Evolutionary conservation across 2,329 filamentous ascomycete species (phyloP).

Genomic region (Alternaria sp.): DNA sequence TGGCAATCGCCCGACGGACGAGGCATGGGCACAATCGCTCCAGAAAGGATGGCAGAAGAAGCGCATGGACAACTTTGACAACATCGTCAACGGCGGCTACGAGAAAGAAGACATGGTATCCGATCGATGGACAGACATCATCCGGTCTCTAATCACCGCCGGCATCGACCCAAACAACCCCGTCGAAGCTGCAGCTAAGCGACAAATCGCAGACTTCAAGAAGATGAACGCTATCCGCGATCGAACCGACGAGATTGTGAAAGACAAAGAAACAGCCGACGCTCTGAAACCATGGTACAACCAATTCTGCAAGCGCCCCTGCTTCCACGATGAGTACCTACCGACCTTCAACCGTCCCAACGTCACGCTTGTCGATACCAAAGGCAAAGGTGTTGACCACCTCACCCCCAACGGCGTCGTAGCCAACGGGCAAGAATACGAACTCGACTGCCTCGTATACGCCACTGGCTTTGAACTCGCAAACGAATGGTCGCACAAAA

Average conservation of each 20-base stretch:
- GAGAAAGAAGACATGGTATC: constrained; percentile 51
- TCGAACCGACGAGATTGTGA: constrained; percentile 60
- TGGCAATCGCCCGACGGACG: constrained; percentile 27
- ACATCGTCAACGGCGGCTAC: constrained; percentile 43
- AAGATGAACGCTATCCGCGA: constrained; percentile 54
- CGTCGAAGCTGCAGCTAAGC: not conserved
- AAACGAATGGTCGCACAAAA: constrained; percentile 37
- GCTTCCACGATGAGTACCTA: constrained; percentile 67
- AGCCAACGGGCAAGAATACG: constrained; percentile 56
- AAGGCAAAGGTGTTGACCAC: constrained; percentile 59
- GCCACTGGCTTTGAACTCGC: constrained; percentile 54
- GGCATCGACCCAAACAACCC: constrained; percentile 9
- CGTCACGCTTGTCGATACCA: constrained; percentile 66
- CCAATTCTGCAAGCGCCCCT: constrained; percentile 68
- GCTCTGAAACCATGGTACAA: constrained; percentile 66
- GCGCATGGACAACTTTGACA: constrained; percentile 55
- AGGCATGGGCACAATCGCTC: constrained; percentile 18
- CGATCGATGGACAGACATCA: constrained; percentile 57
- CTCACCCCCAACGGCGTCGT: constrained; percentile 53
- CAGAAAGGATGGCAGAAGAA: constrained; percentile 54
- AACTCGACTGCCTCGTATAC: constrained; percentile 56
- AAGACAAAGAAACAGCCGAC: constrained; percentile 58
- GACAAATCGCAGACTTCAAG: constrained; percentile 40
- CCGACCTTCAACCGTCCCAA: constrained; percentile 63
- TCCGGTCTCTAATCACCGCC: constrained; percentile 16